Base-by-base conservation (phyloP, 176 grass and related monocot genomes). In the Musa troglodytarum region DNA sequence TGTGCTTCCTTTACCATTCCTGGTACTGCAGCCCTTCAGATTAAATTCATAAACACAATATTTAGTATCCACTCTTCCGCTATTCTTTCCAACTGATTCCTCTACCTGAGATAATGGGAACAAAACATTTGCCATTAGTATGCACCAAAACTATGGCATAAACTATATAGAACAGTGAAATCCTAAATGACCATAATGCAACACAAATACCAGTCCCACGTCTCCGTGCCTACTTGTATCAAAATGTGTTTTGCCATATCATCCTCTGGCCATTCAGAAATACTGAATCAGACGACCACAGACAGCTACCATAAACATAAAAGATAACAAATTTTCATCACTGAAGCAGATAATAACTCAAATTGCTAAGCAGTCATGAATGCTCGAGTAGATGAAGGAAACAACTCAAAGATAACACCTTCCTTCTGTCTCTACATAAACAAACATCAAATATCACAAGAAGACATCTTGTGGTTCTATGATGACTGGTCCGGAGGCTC, bases 31-130 rank as follows among this genome's bases (percentile, higher is more conserved):
- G 0, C 49, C 69, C 63, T 85, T 87, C 23, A 66, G 61, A 78
- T 16, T 64, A 24, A 55, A 34, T 54, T 82, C 72, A 52, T 67
- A 71, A 55, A 22, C 49, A 19, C 20, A 8, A 13, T 79, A 74
- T 19, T 29, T 77, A 9, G 86, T 83, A 65, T 53, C 24, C 59
- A 79, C 80, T 23, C 63, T 77, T 69, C 87, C 83, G 21, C 49
- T 4, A 29, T 88, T 85, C 24, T 64, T 59, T 55, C 67, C 43
- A 57, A 73, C 59, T 69, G 75, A 65, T 63, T 11, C 56, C 21
- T 62, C 34, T 52, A 20, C 78, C 78, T 84, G 81, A 63, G 75
- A 84, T 51, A 81, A 49, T 22, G 80, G 10, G 15, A 50, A 9
- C n/a, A 14, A 67, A 65, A 54, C 1, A 72, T 79, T 57, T 50